Evolutionary conservation across 768 basidiomycete species (phyloP).

Genomic region (Guyanaporus albipodus): DNA sequence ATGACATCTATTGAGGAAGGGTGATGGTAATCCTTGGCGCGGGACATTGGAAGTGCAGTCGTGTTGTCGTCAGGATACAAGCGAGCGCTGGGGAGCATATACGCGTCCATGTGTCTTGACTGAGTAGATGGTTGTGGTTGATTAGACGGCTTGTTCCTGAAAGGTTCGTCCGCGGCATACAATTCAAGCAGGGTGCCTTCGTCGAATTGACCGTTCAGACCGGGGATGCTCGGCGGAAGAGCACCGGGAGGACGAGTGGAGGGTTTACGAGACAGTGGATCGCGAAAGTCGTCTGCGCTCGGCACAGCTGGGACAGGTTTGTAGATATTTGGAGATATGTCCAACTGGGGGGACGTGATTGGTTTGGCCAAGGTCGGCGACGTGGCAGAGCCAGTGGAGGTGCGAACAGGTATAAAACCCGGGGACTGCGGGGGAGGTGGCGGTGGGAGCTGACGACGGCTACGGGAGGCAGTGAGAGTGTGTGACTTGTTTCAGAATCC

Average conservation of each 20-base stretch:
- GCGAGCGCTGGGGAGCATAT: constrained; percentile 10
- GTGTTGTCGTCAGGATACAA: constrained; percentile 11
- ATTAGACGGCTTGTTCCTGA: constrained; percentile 15
- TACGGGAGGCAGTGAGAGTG: constrained; percentile 4
- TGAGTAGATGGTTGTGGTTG: constrained; percentile 21
- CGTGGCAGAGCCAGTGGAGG: constrained; percentile 22
- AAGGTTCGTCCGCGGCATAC: constrained; percentile 19
- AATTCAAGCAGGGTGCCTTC: constrained; percentile 22
- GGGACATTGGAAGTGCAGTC: constrained; percentile 10
- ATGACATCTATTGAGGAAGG: constrained; percentile 20
- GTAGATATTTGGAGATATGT: constrained; percentile 22
- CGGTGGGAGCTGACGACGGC: constrained; percentile 29
- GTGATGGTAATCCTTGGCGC: constrained; percentile 15
- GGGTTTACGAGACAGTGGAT: constrained; percentile 16
- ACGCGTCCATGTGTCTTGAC: constrained; percentile 18
- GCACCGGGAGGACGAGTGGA: constrained; percentile 30
- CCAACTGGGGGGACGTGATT: constrained; percentile 12
- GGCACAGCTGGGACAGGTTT: constrained; percentile 32
- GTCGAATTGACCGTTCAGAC: constrained; percentile 20
- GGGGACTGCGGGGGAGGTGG: constrained; percentile 21
- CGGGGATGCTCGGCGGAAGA: constrained; percentile 25
- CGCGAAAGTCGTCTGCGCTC: constrained; percentile 19
- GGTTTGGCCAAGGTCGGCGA: constrained; percentile 19
- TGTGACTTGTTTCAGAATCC: neutral
- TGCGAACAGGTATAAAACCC: constrained; percentile 11